Evolutionary conservation across 805 yeast genomes (phyloP), one percentile per base, ranked within the genome.

Genomic region (Cyberlindnera petersonii): DNA sequence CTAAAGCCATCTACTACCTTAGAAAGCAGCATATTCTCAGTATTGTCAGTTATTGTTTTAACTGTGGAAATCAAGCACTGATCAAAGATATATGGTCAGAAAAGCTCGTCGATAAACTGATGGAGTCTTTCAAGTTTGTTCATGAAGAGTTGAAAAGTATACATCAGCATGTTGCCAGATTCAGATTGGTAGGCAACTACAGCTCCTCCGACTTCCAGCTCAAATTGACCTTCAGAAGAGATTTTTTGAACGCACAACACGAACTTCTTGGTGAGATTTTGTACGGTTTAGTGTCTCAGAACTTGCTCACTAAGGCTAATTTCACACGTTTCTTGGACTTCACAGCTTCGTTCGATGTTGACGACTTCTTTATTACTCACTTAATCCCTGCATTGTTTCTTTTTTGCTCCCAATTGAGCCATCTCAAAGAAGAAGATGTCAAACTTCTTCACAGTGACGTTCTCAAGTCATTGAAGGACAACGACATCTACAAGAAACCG

Each of bases 11-110:
- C 9, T 87, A 75, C 58, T 85, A 79, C 53, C 64, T 75, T 37
- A 72, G 97, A 50, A 71, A 82, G 37, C 82, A 78, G 50, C 82
- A 76, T 46, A 77, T 89, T n/a, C 60, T 91, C 29, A 86, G 83
- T 48, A 78, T 83, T 18, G 68, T 76, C 26, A 61, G 72, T 4
- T 77, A 64, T 46, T 58, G 65, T 14, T 49, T 62, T 42, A 59
- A 56, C 36, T 35, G 44, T 24, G 50, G 37, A 6, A 46, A 50
- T 9, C 67, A 37, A 65, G 15, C 61, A 40, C 43, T 50, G n/a
- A 17, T 48, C 8, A 42, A 55, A 13, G 24, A 31, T 6, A 34
- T 61, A 4, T 47, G 58, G 43, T 43, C 49, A 7, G 37, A 37
- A 5, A 31, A 35, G 11, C 47, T 76, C 4, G 64, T 71, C 13